phyloP scores from a whole-genome alignment of 2,329 filamentous ascomycete species.

The Coleophoma cylindrospora region DNA sequence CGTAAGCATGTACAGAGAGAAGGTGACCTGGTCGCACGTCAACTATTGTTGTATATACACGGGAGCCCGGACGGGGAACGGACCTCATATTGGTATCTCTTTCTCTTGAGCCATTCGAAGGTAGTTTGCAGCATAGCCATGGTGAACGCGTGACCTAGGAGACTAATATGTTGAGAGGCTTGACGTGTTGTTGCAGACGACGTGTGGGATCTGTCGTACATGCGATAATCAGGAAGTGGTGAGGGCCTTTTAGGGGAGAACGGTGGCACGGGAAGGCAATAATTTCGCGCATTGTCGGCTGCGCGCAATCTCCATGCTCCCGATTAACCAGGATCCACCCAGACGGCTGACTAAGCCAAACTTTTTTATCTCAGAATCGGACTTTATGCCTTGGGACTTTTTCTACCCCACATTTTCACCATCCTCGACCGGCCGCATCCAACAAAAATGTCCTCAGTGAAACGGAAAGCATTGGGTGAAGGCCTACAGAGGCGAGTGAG shows the following conservation, averaged over 20 bases:
- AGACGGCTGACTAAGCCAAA: background rate
- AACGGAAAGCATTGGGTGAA: slow-evolving; percentile 20
- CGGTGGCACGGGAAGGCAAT: too few relatives aligned
- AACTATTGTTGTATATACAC: slow-evolving; percentile 29
- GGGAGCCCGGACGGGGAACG: background rate
- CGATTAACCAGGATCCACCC: too few relatives aligned
- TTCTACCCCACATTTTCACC: background rate
- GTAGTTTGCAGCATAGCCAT: slow-evolving; percentile 34
- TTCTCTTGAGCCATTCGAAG: slow-evolving; percentile 84
- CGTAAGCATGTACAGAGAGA: slow-evolving; percentile 95
- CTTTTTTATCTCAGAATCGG: background rate
- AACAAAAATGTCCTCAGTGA: slow-evolving; percentile 20
- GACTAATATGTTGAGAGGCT: too few relatives aligned
- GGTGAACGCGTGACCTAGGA: background rate
- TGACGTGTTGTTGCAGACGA: too few relatives aligned
- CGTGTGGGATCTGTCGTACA: too few relatives aligned
- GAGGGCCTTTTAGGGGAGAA: too few relatives aligned
- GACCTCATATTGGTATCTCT: slow-evolving; percentile 91
- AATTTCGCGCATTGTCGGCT: too few relatives aligned
- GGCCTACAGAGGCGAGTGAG: slow-evolving; percentile 23
- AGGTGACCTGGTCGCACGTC: slow-evolving; percentile 90
- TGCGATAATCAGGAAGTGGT: too few relatives aligned
- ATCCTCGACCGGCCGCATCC: background rate
- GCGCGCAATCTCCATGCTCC: too few relatives aligned
- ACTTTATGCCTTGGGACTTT: background rate